Evolutionary conservation across 306 rosid species (phyloP).

Genomic region (Acacia acuminata): DNA sequence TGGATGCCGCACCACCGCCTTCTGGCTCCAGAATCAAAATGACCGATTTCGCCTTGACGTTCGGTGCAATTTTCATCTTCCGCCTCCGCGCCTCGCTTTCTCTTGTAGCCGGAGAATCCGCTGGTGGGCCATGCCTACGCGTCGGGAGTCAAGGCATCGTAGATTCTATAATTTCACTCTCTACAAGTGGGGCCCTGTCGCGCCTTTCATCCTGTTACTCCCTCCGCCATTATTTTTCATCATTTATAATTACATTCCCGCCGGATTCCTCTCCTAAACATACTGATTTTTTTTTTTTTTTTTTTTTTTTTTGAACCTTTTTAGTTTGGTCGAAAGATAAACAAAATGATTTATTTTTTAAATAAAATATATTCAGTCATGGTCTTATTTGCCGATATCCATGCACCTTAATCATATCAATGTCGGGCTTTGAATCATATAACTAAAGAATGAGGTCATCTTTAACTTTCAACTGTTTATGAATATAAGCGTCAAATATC

Average conservation of each 20-base stretch:
- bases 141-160: background rate
- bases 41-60: constrained; percentile 1
- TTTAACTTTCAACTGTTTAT: too few species aligned
- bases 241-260: too few species aligned
- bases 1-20: background rate
- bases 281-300: background rate
- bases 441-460: too few species aligned
- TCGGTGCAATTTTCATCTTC: background rate
- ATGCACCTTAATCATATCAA: too few species aligned
- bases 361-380: too few species aligned
- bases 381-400: too few species aligned
- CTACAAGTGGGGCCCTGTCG: background rate
- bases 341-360: too few species aligned
- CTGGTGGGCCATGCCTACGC: background rate
- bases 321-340: background rate
- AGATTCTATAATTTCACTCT: background rate
- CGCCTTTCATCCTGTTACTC: background rate
- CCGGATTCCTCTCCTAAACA: background rate
- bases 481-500: too few species aligned
- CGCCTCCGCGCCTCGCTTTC: background rate
- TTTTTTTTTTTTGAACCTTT: too few species aligned
- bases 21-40: background rate
- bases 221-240: too few species aligned
- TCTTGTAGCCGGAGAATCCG: background rate
- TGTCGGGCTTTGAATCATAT: too few species aligned